phyloP scores from a whole-genome alignment of 1,284 basidiomycete species.

The Pyrrhoderma noxium region DNA sequence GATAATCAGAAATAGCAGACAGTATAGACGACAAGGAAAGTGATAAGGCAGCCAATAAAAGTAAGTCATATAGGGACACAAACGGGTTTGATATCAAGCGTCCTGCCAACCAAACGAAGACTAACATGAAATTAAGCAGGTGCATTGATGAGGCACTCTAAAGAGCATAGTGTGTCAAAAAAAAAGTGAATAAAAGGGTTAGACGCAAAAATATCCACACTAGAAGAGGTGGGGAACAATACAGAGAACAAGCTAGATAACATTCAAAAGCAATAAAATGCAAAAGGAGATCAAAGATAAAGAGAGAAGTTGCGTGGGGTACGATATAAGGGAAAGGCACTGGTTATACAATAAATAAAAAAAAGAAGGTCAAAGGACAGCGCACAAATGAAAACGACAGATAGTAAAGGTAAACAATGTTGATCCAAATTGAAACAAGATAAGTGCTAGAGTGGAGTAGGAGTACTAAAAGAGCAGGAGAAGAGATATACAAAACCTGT shows the following conservation, averaged over 20 bases:
- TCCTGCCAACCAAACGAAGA: no score
- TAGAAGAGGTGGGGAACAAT: neutral
- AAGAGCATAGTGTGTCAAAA: neutral
- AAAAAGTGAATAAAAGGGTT: neutral
- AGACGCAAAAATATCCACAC: constrained; percentile 1
- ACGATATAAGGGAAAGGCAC: constrained; percentile 1
- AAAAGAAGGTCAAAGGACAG: neutral
- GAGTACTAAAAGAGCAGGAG: constrained; percentile 8
- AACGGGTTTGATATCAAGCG: no score
- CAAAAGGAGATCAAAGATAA: constrained; percentile 1
- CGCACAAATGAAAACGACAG: neutral
- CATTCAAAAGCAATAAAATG: neutral
- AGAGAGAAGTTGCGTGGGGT: constrained; percentile 1
- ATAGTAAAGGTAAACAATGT: neutral
- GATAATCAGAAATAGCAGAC: no score
- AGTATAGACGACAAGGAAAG: no score
- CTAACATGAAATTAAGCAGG: no score
- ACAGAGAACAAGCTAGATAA: neutral
- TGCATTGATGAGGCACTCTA: no score
- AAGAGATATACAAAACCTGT: constrained; percentile 6
- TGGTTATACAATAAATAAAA: constrained; percentile 10
- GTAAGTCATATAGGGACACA: no score
- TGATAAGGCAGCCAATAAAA: no score
- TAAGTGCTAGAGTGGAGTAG: neutral
- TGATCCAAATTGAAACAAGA: neutral